Evolutionary conservation across 805 yeast genomes (phyloP), one percentile per base, ranked within the genome.

Genomic region (Deakozyma indianensis): DNA sequence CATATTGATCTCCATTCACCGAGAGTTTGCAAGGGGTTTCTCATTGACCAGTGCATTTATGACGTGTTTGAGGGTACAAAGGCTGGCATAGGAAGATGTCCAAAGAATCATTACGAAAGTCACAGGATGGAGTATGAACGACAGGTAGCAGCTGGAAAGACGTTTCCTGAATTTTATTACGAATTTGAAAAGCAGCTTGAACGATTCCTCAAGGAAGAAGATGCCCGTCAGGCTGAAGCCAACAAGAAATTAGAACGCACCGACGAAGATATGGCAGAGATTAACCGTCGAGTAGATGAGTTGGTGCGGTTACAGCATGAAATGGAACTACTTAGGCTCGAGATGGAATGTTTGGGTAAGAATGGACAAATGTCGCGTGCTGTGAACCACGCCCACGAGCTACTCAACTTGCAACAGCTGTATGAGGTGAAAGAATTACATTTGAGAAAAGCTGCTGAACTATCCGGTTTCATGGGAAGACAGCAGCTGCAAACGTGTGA

Each of bases 401-500:
- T 48, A 27, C 42, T 45, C 23, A 22, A 40, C 22, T 41, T 28
- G 25, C 41, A 35, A 14, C 11, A 20, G 20, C 43, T 43, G 20
- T 48, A 47, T 32, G 52, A 50, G 11, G 46, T 54, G 28, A 49
- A 45, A 18, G 47, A 45, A 28, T n/a, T 9, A 7, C 38, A 32
- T 14, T 20, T 32, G 5, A 7, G 18, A 14, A 9, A n/a, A 5
- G 18, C 38, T 7, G 38, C 38, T 4, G 38, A 32, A 20, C 38
- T 32, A 7, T 32, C 38, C 20, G 94, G 94, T 1, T 94, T 84
- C 54, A 74, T 86, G 14, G 85, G 92, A 1, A 92, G 83, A 55
- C 96, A 87, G 56, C 84, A 85, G 59, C 66, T 87, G 42, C 96
- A 88, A 60, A 94, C 84, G 1, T 88, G 96, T 62, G 84, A 78